Evolutionary conservation across 495 filamentous ascomycete species (phyloP).

Genomic region (Aspergillus heteromorphus): DNA sequence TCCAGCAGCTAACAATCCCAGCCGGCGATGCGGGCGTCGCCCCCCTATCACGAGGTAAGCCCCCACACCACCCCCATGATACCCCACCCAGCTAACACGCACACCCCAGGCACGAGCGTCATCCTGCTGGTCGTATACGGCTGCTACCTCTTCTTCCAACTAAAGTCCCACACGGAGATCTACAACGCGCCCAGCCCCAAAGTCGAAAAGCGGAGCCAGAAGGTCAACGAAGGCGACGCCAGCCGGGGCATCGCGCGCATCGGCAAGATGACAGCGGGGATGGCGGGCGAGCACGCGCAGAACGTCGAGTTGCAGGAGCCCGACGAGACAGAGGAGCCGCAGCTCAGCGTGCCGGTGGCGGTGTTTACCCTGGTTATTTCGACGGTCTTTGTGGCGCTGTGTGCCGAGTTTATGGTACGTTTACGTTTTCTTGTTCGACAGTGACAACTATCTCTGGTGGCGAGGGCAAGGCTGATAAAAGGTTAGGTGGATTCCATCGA

Average conservation of each 20-base stretch:
- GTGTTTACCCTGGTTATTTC: slow-evolving; percentile 62
- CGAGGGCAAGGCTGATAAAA: too few species aligned
- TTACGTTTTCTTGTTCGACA: neutral
- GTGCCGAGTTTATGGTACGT: slow-evolving; percentile 78
- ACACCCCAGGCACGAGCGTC: slow-evolving; percentile 57
- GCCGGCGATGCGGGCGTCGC: slow-evolving; percentile 23
- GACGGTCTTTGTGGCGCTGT: slow-evolving; percentile 78
- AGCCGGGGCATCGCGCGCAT: slow-evolving; percentile 55
- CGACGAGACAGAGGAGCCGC: slow-evolving; percentile 64
- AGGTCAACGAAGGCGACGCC: slow-evolving; percentile 52
- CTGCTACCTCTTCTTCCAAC: slow-evolving; percentile 76
- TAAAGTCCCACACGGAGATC: slow-evolving; percentile 67
- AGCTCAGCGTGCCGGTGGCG: slow-evolving; percentile 64
- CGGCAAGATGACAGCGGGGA: slow-evolving; percentile 47
- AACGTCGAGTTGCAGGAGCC: slow-evolving; percentile 41
- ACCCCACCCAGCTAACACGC: neutral
- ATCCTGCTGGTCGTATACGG: slow-evolving; percentile 74
- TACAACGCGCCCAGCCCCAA: slow-evolving; percentile 74
- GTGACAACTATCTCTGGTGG: neutral
- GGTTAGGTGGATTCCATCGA: slow-evolving; percentile 64
- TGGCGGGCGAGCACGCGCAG: slow-evolving; percentile 36
- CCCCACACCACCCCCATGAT: too few species aligned
- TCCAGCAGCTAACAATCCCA: slow-evolving; percentile 7
- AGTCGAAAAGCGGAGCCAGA: slow-evolving; percentile 49
- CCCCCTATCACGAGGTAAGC: slow-evolving; percentile 35